Evolutionary conservation across 2,329 filamentous ascomycete genomes (phyloP), one percentile per base, ranked within the genome.

Genomic region (Dothistroma pini): DNA sequence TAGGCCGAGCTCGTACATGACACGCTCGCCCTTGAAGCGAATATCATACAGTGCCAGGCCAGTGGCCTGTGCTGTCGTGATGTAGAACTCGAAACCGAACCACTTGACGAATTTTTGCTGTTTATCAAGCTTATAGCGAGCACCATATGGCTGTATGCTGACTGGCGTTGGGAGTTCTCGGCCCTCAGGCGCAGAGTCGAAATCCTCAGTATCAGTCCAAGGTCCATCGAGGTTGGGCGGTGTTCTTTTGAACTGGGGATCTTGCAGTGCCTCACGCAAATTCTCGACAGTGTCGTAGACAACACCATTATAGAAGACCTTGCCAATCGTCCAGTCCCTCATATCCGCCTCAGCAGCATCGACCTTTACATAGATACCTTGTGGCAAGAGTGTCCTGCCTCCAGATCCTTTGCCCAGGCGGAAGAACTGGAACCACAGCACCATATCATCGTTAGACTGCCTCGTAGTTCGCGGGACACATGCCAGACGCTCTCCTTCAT

Each of bases 281-380:
- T 76, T 76, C 19, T 82, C 75, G 1, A 78, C 80, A 5, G 78
- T 78, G 29, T 76, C 71, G 65, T 85, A 87, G 57, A 81, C 78
- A 6, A 81, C 68, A 35, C 79, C 79, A 61, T 84, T 80, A 66
- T 85, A 86, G 49, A 83, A 80, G 78, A 81, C 85, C 4, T 80
- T 78, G 4, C 77, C 74, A 10, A 68, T 62, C 8, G 41, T 62
- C 84, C 84, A 86, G 31, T 81, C 74, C n/a, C 73, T 73, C 11
- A 78, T 76, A 60, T 84, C 78, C 7, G 79, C 74, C 1, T 80
- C 80, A 0, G 80, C 83, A 0, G 83, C 70, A 63, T 86, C 79
- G 9, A 75, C 63, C 50, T 74, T 75, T 53, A 76, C 71, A 62
- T 74, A 76, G 0, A 84, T 65, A 1, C 80, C 79, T 14, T 80